These are phyloP conservation scores for Hydnomerulius pinastri DNA, from an alignment of 768 basidiomycete species.

Conservation along the genomic window DNA sequence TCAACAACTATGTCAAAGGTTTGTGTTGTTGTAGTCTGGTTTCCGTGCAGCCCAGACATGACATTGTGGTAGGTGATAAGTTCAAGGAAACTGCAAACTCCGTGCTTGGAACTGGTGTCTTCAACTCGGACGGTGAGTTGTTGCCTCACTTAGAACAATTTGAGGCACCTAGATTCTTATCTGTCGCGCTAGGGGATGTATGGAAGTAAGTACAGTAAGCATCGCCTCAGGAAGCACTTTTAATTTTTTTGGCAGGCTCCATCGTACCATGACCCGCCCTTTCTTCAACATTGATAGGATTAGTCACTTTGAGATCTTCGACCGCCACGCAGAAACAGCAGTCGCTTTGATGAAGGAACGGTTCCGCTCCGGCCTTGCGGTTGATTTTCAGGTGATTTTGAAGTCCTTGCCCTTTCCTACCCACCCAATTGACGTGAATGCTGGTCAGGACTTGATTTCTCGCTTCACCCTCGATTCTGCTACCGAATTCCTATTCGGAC, in stretches of 20 bases:
- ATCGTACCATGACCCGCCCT: constrained; percentile 67
- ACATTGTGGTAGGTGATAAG: constrained; percentile 28
- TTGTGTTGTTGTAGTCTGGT: neutral
- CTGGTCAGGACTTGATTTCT: constrained; percentile 42
- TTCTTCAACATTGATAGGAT: constrained; percentile 68
- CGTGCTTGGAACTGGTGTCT: constrained; percentile 54
- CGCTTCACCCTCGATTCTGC: constrained; percentile 57
- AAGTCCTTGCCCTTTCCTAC: neutral
- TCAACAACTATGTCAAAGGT: constrained; percentile 48
- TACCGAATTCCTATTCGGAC: constrained; percentile 53
- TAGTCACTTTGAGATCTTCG: constrained; percentile 64
- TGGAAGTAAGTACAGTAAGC: constrained; percentile 55
- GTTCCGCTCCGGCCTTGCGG: constrained; percentile 45
- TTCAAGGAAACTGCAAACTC: constrained; percentile 32
- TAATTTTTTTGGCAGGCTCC: constrained; percentile 43
- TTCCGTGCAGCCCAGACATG: neutral
- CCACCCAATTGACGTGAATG: neutral
- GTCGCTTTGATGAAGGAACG: constrained; percentile 46
- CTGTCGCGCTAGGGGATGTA: constrained; percentile 48
- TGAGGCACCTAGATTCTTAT: constrained; percentile 3
- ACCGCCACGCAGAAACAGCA: constrained; percentile 51
- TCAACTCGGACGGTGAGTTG: constrained; percentile 51
- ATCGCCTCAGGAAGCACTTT: neutral
- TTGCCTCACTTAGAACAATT: neutral
- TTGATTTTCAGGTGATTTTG: constrained; percentile 61